Percentiles rank a stretch among this genome's conserved stretches.
Conservation (phyloP, 2,329 filamentous ascomycete species). For the Neonectria magnoliae region DNA sequence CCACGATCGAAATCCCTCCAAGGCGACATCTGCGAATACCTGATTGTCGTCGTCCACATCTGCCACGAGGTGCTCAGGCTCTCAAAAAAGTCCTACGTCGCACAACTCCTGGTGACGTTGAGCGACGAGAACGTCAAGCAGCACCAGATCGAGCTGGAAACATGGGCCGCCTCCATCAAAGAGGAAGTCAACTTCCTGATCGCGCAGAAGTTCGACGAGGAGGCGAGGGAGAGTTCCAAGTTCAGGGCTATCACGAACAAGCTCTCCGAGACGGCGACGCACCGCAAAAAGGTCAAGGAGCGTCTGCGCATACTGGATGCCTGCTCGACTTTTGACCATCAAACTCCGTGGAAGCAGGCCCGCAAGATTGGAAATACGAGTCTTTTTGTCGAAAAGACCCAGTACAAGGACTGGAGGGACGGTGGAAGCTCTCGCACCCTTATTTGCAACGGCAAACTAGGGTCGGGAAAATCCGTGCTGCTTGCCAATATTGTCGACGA, state of each 20-base stretch:
- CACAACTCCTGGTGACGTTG: conserved; percentile 44
- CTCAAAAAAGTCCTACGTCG: conserved; percentile 45
- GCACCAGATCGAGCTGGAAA: conserved; percentile 47
- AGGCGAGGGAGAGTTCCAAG: conserved; percentile 34
- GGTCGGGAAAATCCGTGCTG: conserved; percentile 56
- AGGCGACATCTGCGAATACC: conserved; percentile 52
- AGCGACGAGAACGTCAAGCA: conserved; percentile 46
- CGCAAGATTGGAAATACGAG: conserved; percentile 52
- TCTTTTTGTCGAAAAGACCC: conserved; percentile 25
- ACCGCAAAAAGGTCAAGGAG: conserved; percentile 20
- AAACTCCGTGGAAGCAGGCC: conserved; percentile 53
- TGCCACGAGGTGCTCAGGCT: conserved; percentile 50
- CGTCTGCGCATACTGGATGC: conserved; percentile 46
- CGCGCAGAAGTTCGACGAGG: conserved; percentile 31
- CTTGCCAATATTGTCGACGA: conserved; percentile 56
- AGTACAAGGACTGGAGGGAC: conserved; percentile 36
- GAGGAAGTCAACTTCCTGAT: conserved; percentile 42
- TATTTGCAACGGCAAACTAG: conserved; percentile 52
- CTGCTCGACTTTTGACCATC: conserved; percentile 54
- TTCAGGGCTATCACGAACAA: conserved; percentile 28
- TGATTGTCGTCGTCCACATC: conserved; percentile 50
- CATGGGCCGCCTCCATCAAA: conserved; percentile 50
- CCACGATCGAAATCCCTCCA: conserved; percentile 50
- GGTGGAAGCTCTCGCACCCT: conserved; percentile 38
- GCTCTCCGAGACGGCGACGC: neutral